Percentiles rank a stretch among this genome's conserved stretches.
Conservation (phyloP, 768 basidiomycete genomes). For the Ephemerocybe angulata region DNA sequence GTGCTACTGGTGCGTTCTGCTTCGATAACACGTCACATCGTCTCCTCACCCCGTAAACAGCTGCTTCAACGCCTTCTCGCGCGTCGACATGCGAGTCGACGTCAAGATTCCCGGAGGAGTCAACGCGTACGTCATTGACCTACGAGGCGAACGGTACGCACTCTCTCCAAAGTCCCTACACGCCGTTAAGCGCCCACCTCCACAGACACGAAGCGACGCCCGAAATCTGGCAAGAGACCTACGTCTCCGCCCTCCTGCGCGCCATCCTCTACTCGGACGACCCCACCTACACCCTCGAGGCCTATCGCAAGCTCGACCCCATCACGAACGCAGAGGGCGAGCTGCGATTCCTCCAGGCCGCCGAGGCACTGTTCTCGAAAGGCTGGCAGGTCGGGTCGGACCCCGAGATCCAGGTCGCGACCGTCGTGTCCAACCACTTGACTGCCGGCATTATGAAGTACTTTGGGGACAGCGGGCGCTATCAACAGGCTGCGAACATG, state of each 20-base stretch:
- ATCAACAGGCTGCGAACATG: slow-evolving; percentile 83
- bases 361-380: slow-evolving; percentile 85
- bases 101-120: slow-evolving; percentile 99
- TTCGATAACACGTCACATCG: too few relatives aligned
- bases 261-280: slow-evolving; percentile 96
- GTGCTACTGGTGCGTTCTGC: too few relatives aligned
- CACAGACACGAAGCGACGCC: slow-evolving; percentile 88
- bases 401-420: slow-evolving; percentile 98
- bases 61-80: slow-evolving; percentile 97
- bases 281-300: slow-evolving; percentile 83
- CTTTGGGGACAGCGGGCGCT: slow-evolving; percentile 89
- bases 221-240: slow-evolving; percentile 97
- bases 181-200: slow-evolving; percentile 28
- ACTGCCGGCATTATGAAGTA: slow-evolving; percentile 95
- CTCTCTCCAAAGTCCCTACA: background rate
- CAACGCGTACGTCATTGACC: slow-evolving; percentile 87
- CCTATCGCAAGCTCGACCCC: slow-evolving; percentile 93
- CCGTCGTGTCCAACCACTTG: slow-evolving; percentile 92
- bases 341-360: slow-evolving; percentile 83
- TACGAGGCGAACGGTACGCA: slow-evolving; percentile 88
- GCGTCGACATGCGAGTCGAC: slow-evolving; percentile 94
- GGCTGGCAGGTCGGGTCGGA: slow-evolving; percentile 99
- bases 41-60: too few relatives aligned
- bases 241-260: slow-evolving; percentile 86
- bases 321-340: slow-evolving; percentile 89